Percentiles rank a stretch among this genome's conserved stretches.
Evolutionary conservation across 1,284 basidiomycete species (phyloP).

Genomic region (Mycena citricolor): DNA sequence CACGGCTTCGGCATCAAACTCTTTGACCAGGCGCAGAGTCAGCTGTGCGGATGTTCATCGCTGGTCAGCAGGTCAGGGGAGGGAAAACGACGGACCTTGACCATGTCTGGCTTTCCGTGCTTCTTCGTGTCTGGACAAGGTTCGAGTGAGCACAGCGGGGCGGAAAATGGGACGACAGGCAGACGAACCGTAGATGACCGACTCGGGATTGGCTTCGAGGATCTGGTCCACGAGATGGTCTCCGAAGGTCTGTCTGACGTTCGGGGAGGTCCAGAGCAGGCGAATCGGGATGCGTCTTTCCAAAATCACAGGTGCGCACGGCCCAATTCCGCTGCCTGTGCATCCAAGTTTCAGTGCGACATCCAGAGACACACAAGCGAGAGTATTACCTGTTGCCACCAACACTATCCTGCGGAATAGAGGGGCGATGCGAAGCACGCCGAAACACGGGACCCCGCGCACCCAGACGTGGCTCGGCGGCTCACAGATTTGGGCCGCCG

Average conservation of each 20-base stretch:
- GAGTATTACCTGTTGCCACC: slow-evolving; percentile 40
- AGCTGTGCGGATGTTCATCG: too few relatives aligned
- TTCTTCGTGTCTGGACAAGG: slow-evolving; percentile 47
- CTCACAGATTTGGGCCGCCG: slow-evolving; percentile 47
- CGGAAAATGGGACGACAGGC: background rate
- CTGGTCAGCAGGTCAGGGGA: slow-evolving; percentile 26
- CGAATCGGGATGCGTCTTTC: slow-evolving; percentile 51
- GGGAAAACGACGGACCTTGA: slow-evolving; percentile 57
- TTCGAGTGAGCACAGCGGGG: slow-evolving; percentile 4
- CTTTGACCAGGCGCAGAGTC: slow-evolving; percentile 45
- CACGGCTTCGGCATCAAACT: slow-evolving; percentile 64
- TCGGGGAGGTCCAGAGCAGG: slow-evolving; percentile 59
- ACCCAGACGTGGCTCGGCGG: slow-evolving; percentile 58
- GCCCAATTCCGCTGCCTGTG: slow-evolving; percentile 64
- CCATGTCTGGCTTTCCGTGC: slow-evolving; percentile 63
- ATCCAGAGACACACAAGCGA: background rate
- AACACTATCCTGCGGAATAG: slow-evolving; percentile 60
- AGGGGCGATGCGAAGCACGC: slow-evolving; percentile 56
- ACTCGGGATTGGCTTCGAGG: slow-evolving; percentile 49
- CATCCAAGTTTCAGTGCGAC: background rate
- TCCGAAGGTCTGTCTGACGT: slow-evolving; percentile 60
- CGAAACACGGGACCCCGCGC: slow-evolving; percentile 57
- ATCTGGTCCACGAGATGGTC: slow-evolving; percentile 58
- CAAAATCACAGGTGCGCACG: slow-evolving; percentile 55
- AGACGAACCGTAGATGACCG: slow-evolving; percentile 54